A percentile compares a stretch with the other conserved stretches of the same genome.
Conservation (phyloP, 2,329 filamentous ascomycete species). For the Huntiella omanensis region DNA sequence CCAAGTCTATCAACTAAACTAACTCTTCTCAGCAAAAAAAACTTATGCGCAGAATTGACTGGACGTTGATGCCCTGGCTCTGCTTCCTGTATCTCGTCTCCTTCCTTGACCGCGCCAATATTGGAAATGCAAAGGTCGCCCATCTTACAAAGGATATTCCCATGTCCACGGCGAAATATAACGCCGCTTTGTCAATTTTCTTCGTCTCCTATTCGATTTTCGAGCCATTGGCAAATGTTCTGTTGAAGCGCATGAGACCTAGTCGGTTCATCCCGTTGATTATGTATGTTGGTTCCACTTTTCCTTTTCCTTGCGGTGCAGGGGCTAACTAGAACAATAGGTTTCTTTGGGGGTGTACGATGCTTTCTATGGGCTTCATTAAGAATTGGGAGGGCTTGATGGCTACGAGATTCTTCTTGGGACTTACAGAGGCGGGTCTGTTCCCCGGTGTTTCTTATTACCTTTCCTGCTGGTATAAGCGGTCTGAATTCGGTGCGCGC, state of each 20-base stretch:
- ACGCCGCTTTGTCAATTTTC: conserved; percentile 61
- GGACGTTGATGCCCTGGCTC: conserved; percentile 44
- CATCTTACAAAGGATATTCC: conserved; percentile 35
- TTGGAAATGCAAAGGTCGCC: conserved; percentile 49
- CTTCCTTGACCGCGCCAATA: conserved; percentile 61
- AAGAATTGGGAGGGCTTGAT: conserved; percentile 45
- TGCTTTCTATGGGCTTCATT: conserved; percentile 52
- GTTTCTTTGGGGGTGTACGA: conserved; percentile 45
- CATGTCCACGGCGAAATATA: conserved; percentile 49
- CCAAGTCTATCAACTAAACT: neutral
- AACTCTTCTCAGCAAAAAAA: conserved; percentile 33
- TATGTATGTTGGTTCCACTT: conserved; percentile 35
- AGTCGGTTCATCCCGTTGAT: conserved; percentile 67
- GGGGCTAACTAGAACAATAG: conserved; percentile 20
- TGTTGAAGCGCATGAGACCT: conserved; percentile 59
- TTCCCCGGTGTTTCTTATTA: conserved; percentile 67
- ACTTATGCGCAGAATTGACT: conserved; percentile 42
- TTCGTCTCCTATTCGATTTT: conserved; percentile 72
- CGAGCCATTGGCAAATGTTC: conserved; percentile 58
- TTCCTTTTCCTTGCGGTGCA: neutral
- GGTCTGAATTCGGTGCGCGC: conserved; percentile 61
- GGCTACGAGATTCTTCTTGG: conserved; percentile 52
- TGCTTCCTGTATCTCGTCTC: conserved; percentile 55
- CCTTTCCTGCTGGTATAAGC: conserved; percentile 67
- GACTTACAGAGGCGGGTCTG: conserved; percentile 54